Conservation (phyloP, 2,329 filamentous ascomycete genomes). For the Cucurbitaria berberidis region DNA sequence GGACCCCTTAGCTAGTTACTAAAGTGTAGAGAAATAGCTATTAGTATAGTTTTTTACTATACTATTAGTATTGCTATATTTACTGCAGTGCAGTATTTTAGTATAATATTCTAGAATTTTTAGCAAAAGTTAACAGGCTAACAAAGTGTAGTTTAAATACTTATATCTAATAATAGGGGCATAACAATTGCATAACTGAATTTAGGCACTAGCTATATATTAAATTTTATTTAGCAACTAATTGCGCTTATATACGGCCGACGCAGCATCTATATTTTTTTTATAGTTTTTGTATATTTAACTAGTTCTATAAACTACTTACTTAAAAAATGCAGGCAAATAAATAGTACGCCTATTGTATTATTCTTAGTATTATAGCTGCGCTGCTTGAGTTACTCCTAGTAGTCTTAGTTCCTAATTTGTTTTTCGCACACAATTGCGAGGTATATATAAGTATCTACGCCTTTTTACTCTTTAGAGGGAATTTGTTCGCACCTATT, state of each 20-base stretch:
- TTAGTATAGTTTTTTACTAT: not conserved
- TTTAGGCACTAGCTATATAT: constrained; percentile 1
- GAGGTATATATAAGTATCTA: not conserved
- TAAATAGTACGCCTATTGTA: constrained; percentile 2
- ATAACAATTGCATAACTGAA: not conserved
- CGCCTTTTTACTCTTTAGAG: not conserved
- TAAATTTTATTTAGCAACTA: constrained; percentile 4
- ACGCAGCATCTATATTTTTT: not conserved
- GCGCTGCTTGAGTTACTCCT: constrained; percentile 3
- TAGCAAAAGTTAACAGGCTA: not conserved
- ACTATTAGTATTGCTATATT: not conserved
- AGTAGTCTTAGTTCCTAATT: not conserved
- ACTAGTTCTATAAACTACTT: not conserved
- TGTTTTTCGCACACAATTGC: constrained; percentile 5
- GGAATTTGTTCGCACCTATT: not conserved
- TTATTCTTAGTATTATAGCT: constrained; percentile 1
- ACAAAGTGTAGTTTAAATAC: not conserved
- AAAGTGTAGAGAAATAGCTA: not conserved
- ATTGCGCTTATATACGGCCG: constrained; percentile 1
- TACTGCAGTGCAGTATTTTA: constrained; percentile 1
- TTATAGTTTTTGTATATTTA: not conserved
- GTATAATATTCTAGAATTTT: not conserved
- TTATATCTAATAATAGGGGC: not conserved
- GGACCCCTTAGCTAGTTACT: constrained; percentile 4
- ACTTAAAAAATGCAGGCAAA: not conserved